Percentiles rank a stretch among this genome's conserved stretches.
These are phyloP conservation scores for Quercus suber DNA, from an alignment of 306 rosid genomes.

Conservation along the genomic window DNA sequence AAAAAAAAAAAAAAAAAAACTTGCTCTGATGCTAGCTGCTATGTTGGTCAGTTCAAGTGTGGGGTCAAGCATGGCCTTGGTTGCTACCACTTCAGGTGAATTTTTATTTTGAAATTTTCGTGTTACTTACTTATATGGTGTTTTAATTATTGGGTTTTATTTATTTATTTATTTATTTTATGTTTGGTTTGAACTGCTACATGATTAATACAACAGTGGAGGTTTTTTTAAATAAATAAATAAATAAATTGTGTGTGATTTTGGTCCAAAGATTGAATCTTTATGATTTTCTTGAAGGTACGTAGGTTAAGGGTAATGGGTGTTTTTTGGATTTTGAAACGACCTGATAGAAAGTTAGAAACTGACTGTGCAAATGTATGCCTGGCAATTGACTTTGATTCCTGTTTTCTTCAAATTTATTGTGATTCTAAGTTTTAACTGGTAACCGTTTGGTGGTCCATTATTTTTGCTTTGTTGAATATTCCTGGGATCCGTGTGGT, in stretches of 20 bases:
- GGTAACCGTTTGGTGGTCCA: background rate
- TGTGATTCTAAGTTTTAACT: background rate
- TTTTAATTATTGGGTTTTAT: background rate
- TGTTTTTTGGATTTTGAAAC: background rate
- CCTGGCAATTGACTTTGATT: background rate
- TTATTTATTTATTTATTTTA: background rate
- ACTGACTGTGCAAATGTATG: background rate
- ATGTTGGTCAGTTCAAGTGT: slow-evolving; percentile 75
- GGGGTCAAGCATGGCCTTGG: slow-evolving; percentile 95
- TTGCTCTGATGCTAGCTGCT: slow-evolving; percentile 90
- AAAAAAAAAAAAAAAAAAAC: slow-evolving; percentile 33
- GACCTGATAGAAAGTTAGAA: background rate
- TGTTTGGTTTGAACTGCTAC: background rate
- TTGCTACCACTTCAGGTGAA: slow-evolving; percentile 89
- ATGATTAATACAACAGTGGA: slow-evolving; percentile 20
- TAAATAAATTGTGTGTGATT: background rate
- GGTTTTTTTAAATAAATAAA: background rate
- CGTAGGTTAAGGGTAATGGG: background rate
- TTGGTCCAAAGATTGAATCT: background rate
- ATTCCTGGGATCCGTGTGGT: no score
- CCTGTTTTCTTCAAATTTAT: background rate
- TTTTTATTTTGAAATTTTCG: background rate
- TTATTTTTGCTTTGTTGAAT: background rate
- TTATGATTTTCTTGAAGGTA: background rate
- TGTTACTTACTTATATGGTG: background rate